A percentile compares a stretch with the other conserved stretches of the same genome.
phyloP scores from a whole-genome alignment of 1,284 basidiomycete species.

The Fistulinella staudtii region DNA sequence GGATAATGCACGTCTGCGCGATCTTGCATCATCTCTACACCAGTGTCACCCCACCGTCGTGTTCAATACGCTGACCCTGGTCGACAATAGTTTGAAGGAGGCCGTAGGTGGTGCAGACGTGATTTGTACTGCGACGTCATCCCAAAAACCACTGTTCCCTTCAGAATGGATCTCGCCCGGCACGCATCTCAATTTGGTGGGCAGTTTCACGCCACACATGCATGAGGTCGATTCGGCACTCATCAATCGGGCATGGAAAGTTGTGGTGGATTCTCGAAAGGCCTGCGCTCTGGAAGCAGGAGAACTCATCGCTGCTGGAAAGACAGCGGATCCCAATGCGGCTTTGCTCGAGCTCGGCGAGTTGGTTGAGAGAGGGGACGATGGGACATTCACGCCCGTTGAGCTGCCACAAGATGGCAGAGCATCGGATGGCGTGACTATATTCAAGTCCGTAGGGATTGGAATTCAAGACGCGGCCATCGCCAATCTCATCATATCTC shows the following conservation, averaged over 20 bases:
- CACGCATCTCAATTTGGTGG: constrained; percentile 73
- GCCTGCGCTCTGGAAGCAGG: constrained; percentile 75
- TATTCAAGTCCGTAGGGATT: constrained; percentile 78
- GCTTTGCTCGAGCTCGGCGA: constrained; percentile 62
- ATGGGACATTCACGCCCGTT: constrained; percentile 16
- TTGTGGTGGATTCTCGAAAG: constrained; percentile 71
- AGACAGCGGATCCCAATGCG: constrained; percentile 37
- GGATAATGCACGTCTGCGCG: constrained; percentile 37
- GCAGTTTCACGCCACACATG: constrained; percentile 83
- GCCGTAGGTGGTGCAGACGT: constrained; percentile 46
- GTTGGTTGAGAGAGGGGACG: constrained; percentile 36
- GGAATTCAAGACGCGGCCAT: constrained; percentile 76
- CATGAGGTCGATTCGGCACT: constrained; percentile 65
- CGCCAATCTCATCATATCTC: constrained; percentile 43
- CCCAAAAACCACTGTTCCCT: constrained; percentile 66
- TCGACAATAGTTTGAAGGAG: constrained; percentile 14
- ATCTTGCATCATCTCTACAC: constrained; percentile 42
- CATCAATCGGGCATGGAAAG: constrained; percentile 44
- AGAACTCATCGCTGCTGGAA: constrained; percentile 60
- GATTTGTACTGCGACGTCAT: constrained; percentile 76
- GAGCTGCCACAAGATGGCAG: constrained; percentile 32
- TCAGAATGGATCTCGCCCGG: constrained; percentile 56
- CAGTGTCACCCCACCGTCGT: constrained; percentile 39
- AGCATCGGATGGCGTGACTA: constrained; percentile 46
- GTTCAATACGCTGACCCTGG: constrained; percentile 25